Base-by-base conservation (phyloP, 1,284 basidiomycete genomes). In the Trametes pubescens region DNA sequence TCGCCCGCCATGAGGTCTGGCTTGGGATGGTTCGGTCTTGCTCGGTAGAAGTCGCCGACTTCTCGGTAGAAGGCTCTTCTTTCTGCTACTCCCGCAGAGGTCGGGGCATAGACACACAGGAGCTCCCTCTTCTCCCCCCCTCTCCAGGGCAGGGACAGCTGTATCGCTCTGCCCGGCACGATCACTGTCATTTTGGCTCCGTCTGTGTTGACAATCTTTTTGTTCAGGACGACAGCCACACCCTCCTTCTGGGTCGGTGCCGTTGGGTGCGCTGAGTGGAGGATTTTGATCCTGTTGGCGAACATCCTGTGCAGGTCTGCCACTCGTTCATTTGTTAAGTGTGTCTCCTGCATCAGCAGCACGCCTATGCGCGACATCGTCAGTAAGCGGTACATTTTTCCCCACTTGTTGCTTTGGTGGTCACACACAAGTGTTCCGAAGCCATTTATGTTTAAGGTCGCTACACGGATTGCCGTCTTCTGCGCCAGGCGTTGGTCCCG, bases 1-100 rank as follows among this genome's bases (percentile, higher is more conserved):
- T 83, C 80, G 0, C 82, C 81, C 0, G 77, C 47, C 51, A 82
- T 68, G 0, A 81, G 51, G 46, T 80, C 74, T 0, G 77, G 77
- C 24, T 52, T 0, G 64, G 72, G 0, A 72, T 37, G 0, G 57
- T 29, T 0, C 57, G 51, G 4, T 29, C 16, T 13, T 66, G 56
- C 43, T n/a, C n/a, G n/a, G 26, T 62, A 72, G n/a, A 65, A 65
- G 1, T 57, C 29, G 0, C 56, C 6, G 0, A 80, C 57, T 0
- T 57, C 6, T 0, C 80, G 57, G 73, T 75, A 81, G 69, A 83
- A 81, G 0, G 32, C n/a, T 3, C 48, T 13, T 38, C 77, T 76
- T 14, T 76, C 70, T 0, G 16, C 34, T 0, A 43, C 52, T 0
- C 47, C 47, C 38, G 79, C 80, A 0, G 79, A 79, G 0, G 51